Conservation (phyloP, 352 stramenopile species). For the Globisporangium orthogonon region DNA sequence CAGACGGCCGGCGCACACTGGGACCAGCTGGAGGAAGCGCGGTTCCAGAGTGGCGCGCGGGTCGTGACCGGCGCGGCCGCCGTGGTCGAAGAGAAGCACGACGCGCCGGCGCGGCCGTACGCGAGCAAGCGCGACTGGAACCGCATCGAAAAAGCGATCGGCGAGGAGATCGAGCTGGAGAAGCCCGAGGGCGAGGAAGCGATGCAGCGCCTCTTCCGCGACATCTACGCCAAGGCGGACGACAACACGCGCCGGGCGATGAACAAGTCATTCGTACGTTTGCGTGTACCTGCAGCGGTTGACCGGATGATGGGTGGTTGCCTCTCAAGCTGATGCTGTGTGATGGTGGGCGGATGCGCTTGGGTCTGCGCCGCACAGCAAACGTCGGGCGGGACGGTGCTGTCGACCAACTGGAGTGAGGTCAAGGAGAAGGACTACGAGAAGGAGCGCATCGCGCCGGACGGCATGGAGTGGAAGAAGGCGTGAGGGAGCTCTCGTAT, state of each 20-base stretch:
- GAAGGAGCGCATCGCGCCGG: constrained; percentile 72
- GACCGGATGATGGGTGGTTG: not conserved
- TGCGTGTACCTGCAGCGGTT: constrained; percentile 1
- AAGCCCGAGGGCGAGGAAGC: constrained; percentile 90
- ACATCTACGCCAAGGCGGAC: constrained; percentile 91
- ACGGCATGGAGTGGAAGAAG: constrained; percentile 91
- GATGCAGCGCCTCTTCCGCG: constrained; percentile 88
- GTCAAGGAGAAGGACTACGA: constrained; percentile 89
- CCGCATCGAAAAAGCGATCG: constrained; percentile 74
- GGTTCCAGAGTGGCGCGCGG: constrained; percentile 35
- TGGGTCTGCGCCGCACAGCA: constrained; percentile 34
- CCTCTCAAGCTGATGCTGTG: not conserved
- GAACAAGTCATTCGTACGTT: constrained; percentile 90
- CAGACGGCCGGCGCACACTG: constrained; percentile 42
- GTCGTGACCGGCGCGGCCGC: constrained; percentile 47
- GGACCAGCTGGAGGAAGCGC: constrained; percentile 66
- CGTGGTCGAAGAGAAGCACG: constrained; percentile 52
- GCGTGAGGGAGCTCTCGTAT: constrained; percentile 8
- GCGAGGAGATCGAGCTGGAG: constrained; percentile 75
- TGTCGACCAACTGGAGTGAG: constrained; percentile 91
- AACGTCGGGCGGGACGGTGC: constrained; percentile 90
- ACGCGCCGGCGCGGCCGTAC: constrained; percentile 57
- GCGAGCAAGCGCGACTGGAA: constrained; percentile 87
- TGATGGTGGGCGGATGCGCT: not conserved
- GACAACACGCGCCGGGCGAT: constrained; percentile 89